phyloP scores from a whole-genome alignment of 2,329 filamentous ascomycete species.

The Trichophyton benhamiae region DNA sequence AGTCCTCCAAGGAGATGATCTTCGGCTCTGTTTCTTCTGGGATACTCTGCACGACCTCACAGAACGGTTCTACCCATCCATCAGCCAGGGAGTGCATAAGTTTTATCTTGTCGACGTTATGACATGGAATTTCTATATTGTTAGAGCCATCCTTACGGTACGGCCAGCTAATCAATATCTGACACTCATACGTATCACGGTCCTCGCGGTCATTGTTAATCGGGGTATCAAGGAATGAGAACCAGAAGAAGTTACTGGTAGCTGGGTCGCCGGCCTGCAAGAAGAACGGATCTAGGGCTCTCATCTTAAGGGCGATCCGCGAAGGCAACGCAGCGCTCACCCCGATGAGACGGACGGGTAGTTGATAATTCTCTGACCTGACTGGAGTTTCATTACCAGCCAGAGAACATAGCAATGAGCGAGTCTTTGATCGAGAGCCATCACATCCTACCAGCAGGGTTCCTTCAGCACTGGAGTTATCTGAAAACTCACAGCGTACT shows the following conservation, averaged over 20 bases:
- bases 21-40: constrained; percentile 34
- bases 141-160: constrained; percentile 26
- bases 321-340: constrained; percentile 32
- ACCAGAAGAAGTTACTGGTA: constrained; percentile 42
- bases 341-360: constrained; percentile 42
- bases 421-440: constrained; percentile 36
- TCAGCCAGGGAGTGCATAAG: constrained; percentile 36
- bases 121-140: constrained; percentile 32
- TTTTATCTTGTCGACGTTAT: constrained; percentile 27
- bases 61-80: constrained; percentile 42
- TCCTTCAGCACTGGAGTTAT: constrained; percentile 33
- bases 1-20: constrained; percentile 39
- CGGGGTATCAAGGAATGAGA: constrained; percentile 26
- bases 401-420: constrained; percentile 22
- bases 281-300: constrained; percentile 42
- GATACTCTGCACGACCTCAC: constrained; percentile 31
- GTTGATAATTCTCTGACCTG: constrained; percentile 22
- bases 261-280: constrained; percentile 43
- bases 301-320: constrained; percentile 33
- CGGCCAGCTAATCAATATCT: constrained; percentile 44
- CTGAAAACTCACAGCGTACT: constrained; percentile 37
- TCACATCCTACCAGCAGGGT: constrained; percentile 41
- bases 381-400: neutral
- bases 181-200: constrained; percentile 33
- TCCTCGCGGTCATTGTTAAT: constrained; percentile 25